Evolutionary conservation across 805 yeast genomes (phyloP).

Genomic region (Starmerella khaoyaiensis): DNA sequence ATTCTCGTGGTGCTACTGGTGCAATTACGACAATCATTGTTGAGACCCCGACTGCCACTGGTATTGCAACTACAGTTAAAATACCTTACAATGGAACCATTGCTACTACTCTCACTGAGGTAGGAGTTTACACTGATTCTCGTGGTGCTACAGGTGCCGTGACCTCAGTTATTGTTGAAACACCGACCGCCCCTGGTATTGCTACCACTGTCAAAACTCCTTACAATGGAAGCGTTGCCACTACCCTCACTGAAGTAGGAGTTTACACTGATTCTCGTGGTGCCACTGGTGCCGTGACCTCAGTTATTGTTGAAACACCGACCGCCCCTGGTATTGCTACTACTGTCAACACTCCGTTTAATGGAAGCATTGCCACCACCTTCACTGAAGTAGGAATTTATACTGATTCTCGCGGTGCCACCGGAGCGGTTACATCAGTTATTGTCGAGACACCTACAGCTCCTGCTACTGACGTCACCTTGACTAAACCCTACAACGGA

Average conservation of each 20-base stretch:
- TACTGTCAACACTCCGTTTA: not conserved
- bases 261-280: constrained; percentile 1
- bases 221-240: not conserved
- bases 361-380: constrained; percentile 1
- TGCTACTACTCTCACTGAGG: not conserved
- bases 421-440: constrained; percentile 1
- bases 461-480: not conserved
- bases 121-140: not conserved
- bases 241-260: not conserved
- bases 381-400: constrained; percentile 2
- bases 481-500: constrained; percentile 1
- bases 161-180: not conserved
- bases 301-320: not conserved
- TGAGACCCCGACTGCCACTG: constrained; percentile 2
- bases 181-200: constrained; percentile 1
- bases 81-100: not conserved
- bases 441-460: constrained; percentile 1
- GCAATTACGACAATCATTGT: not conserved
- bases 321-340: constrained; percentile 2
- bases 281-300: not conserved
- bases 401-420: constrained; percentile 1
- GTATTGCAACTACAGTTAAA: not conserved
- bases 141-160: not conserved
- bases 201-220: constrained; percentile 1
- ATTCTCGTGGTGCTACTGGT: too few species aligned